Percentiles rank a stretch among this genome's conserved stretches.
phyloP scores from a whole-genome alignment of 2,329 filamentous ascomycete species.

The Fusarium phyllophilum region DNA sequence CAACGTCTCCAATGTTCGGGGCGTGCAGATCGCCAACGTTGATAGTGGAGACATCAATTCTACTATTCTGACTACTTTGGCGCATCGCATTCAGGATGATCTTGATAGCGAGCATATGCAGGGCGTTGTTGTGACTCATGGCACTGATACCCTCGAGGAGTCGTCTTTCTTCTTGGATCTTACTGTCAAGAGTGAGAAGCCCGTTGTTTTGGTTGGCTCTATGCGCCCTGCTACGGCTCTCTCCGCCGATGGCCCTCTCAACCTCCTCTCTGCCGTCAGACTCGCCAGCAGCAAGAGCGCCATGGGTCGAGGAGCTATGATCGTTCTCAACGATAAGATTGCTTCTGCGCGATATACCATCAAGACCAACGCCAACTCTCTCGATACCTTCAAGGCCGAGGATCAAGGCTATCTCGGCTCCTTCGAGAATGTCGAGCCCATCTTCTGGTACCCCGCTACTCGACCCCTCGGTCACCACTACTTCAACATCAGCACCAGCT shows the following conservation, averaged over 20 bases:
- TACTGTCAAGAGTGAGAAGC: conserved; percentile 65
- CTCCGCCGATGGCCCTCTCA: conserved; percentile 70
- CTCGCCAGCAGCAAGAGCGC: conserved; percentile 60
- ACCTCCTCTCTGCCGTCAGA: conserved; percentile 68
- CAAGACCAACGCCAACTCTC: conserved; percentile 69
- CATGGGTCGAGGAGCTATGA: conserved; percentile 63
- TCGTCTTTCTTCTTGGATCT: conserved; percentile 70
- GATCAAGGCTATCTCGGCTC: conserved; percentile 68
- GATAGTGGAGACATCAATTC: conserved; percentile 58
- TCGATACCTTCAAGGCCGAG: conserved; percentile 68
- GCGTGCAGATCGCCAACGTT: conserved; percentile 61
- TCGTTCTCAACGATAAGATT: conserved; percentile 71
- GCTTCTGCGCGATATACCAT: conserved; percentile 64
- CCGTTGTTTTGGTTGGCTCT: conserved; percentile 67
- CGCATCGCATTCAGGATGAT: conserved; percentile 58
- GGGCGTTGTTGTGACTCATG: conserved; percentile 71
- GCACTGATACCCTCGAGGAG: conserved; percentile 72
- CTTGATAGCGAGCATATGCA: conserved; percentile 52
- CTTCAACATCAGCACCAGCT: conserved; percentile 51
- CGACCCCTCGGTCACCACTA: conserved; percentile 57
- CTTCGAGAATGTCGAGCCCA: conserved; percentile 66
- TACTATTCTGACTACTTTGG: conserved; percentile 58
- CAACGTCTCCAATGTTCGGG: conserved; percentile 63
- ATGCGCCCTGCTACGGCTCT: conserved; percentile 71
- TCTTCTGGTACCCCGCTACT: conserved; percentile 66